Conservation (phyloP, 768 basidiomycete species). For the Amanita muscaria region DNA sequence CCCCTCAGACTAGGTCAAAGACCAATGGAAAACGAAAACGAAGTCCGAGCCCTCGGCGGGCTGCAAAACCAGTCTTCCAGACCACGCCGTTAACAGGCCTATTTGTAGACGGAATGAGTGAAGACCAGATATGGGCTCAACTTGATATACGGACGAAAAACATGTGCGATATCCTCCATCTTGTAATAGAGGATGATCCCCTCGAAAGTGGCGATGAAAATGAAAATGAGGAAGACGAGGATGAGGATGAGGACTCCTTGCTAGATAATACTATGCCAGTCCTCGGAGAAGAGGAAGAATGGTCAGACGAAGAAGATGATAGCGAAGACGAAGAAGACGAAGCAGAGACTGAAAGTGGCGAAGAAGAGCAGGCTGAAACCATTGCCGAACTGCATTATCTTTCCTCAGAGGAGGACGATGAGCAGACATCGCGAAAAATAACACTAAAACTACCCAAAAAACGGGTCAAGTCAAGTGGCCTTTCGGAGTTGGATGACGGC, state of each 20-base stretch:
- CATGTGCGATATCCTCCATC: conserved; percentile 61
- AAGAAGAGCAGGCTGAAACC: conserved; percentile 17
- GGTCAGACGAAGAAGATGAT: conserved; percentile 9
- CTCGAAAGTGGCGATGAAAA: conserved; percentile 21
- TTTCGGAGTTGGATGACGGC: conserved; percentile 63
- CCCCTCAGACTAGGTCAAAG: conserved; percentile 72
- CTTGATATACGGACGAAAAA: conserved; percentile 71
- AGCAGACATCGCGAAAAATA: conserved; percentile 17
- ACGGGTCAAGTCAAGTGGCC: conserved; percentile 9
- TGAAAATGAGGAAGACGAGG: conserved; percentile 22
- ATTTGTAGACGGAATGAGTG: conserved; percentile 69
- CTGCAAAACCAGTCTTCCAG: conserved; percentile 26
- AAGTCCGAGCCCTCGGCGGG: conserved; percentile 24
- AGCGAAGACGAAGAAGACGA: conserved; percentile 15
- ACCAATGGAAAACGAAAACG: conserved; percentile 40
- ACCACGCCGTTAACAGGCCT: conserved; percentile 72
- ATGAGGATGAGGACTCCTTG: conserved; percentile 2
- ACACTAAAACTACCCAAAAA: conserved; percentile 20
- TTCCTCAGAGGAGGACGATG: conserved; percentile 27
- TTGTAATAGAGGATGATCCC: conserved; percentile 37
- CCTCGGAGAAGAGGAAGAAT: neutral
- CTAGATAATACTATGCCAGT: neutral
- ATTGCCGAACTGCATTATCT: conserved; percentile 27
- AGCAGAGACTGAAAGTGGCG: conserved; percentile 14
- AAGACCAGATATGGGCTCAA: conserved; percentile 91